Base-by-base conservation (phyloP, 2,329 filamentous ascomycete genomes). In the Zopfia rhizophila region DNA sequence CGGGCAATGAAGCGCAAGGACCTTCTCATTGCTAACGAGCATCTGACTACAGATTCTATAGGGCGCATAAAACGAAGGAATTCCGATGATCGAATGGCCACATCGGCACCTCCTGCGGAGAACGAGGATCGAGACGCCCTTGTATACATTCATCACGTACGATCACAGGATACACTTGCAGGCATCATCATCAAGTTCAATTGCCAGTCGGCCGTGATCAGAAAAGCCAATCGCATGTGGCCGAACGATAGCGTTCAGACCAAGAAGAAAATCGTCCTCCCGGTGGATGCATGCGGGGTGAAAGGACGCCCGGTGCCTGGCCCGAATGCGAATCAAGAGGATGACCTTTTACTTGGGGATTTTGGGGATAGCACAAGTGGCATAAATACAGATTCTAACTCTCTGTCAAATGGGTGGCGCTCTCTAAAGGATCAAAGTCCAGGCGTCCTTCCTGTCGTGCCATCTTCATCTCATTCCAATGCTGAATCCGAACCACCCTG, bases 191-290 rank as follows among this genome's bases (percentile, higher is more conserved):
- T 99, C 55, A 89, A 87, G 60, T 99, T 95, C 72, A 88, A 90
- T 60, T 97, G 93, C 69, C 84, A 89, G 53, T 86, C 91, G 44
- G 88, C 92, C 35, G 82, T 88, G 2, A 86, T 99, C 56, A 83
- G 90, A 47, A 94, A 90, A 68, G 86, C 91, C 27, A 99, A 99
- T 68, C 85, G 94, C 8, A 85, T 99, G 63, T 99, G 94, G 94
- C 90, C 91, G 5, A 90, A 91, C 54, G 94, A 97, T 66, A 91
- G 85, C 53, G 88, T 97, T 24, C 93, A 97, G 68, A 84, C 86
- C 35, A 86, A 92, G 48, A 90, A 90, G 62, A 87, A 84, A 54
- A 81, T 99, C 12, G 81, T 92, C 7, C 76, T 99, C 39, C 94
- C 94, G 0, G 90, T 97, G 4, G 92, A 96, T 69, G 88, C 90